Percentiles rank a stretch among this genome's conserved stretches.
phyloP scores from a whole-genome alignment of 108 stramenopile species.

The Cyclotella kingstonii region DNA sequence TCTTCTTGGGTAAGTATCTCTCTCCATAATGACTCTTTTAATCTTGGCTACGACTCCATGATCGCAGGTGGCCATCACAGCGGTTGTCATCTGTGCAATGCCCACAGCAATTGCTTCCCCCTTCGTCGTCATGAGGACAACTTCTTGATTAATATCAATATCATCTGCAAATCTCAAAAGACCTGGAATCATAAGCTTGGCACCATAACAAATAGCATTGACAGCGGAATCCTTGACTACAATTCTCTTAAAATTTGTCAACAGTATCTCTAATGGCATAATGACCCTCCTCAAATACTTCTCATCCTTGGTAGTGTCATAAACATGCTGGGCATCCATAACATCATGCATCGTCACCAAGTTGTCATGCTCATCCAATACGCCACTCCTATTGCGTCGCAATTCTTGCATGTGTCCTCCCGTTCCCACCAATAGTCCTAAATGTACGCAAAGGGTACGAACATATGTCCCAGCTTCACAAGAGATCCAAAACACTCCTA shows the following conservation, averaged over 20 bases:
- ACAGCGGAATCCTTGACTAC: conserved; percentile 99
- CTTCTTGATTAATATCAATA: conserved; percentile 96
- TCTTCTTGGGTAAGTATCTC: conserved; percentile 97
- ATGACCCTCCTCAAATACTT: conserved; percentile 95
- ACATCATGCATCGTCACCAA: conserved; percentile 99
- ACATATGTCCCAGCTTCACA: conserved; percentile 99
- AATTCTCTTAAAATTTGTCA: conserved; percentile 96
- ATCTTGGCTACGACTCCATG: conserved; percentile 99
- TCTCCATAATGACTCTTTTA: conserved; percentile 99
- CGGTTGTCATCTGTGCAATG: conserved; percentile 99
- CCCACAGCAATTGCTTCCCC: conserved; percentile 99
- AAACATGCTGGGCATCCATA: conserved; percentile 98
- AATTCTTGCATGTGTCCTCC: conserved; percentile 99
- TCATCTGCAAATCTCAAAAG: conserved; percentile 97
- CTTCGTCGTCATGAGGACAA: conserved; percentile 99
- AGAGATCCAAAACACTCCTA: conserved; percentile 94
- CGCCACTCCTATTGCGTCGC: conserved; percentile 94
- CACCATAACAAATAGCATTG: conserved; percentile 99
- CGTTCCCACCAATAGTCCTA: conserved; percentile 92
- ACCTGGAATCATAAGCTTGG: conserved; percentile 99
- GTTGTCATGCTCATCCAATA: conserved; percentile 87
- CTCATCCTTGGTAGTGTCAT: conserved; percentile 98
- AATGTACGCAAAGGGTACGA: conserved; percentile 98
- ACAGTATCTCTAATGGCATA: conserved; percentile 95
- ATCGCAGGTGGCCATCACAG: conserved; percentile 99